These are phyloP conservation scores for Aspergillus cavernicola DNA, from an alignment of 495 filamentous ascomycete species.

Conservation along the genomic window DNA sequence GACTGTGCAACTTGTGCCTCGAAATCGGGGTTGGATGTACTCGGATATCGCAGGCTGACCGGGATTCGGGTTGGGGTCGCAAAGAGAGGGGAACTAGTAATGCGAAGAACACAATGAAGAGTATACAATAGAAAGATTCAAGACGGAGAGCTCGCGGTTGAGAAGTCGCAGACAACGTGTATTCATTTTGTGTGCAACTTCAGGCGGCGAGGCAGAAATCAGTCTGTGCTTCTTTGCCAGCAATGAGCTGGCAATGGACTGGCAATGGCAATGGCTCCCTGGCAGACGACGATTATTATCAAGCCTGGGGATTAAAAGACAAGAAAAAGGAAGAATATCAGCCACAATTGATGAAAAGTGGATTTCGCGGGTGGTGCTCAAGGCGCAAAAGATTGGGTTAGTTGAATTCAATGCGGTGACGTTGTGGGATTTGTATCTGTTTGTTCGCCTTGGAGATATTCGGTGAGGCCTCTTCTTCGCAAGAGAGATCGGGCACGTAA, in stretches of 20 bases:
- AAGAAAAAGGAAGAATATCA: conserved; percentile 15
- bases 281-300: conserved; percentile 8
- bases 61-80: neutral
- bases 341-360: conserved; percentile 18
- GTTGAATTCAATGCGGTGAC: neutral
- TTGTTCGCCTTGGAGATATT: neutral
- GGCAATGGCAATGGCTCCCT: conserved; percentile 1
- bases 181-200: conserved; percentile 38
- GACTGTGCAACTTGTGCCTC: neutral
- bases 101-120: conserved; percentile 27
- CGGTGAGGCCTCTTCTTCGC: neutral
- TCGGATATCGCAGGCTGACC: neutral
- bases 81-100: neutral
- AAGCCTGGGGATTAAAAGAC: conserved; percentile 3
- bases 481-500: neutral
- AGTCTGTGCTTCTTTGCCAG: conserved; percentile 22
- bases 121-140: conserved; percentile 7
- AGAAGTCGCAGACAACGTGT: conserved; percentile 17
- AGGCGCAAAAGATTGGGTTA: neutral
- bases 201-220: conserved; percentile 19
- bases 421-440: neutral
- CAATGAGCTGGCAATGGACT: conserved; percentile 17
- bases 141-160: conserved; percentile 22
- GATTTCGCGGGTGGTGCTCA: conserved; percentile 8
- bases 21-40: conserved; percentile 6